Evolutionary conservation across 164 flowering plant genomes (phyloP).

Genomic region (Kingdonia uniflora): DNA sequence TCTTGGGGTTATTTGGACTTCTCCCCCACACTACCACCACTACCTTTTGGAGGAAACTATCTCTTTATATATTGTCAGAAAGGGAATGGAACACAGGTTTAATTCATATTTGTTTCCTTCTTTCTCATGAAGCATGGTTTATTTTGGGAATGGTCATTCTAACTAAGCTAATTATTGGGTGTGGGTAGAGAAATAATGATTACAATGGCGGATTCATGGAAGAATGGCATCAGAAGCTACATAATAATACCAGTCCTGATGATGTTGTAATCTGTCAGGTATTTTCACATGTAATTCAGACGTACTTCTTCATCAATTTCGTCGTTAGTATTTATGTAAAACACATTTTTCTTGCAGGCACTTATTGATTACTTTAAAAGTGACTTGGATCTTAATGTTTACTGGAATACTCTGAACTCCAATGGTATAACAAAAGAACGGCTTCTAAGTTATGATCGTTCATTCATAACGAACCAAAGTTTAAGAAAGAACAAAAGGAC

Average conservation of each 20-base stretch:
- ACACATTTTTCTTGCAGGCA: constrained; percentile 50
- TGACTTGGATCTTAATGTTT: constrained; percentile 74
- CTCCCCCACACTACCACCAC: too few relatives aligned
- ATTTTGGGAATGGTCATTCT: background rate
- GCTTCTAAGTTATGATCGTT: constrained; percentile 93
- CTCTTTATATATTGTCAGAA: too few relatives aligned
- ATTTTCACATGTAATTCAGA: constrained; percentile 10
- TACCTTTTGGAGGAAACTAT: too few relatives aligned
- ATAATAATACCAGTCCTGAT: constrained; percentile 98
- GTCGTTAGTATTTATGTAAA: constrained; percentile 3
- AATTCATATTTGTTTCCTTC: background rate
- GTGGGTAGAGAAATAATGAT: constrained; percentile 76
- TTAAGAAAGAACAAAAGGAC: constrained; percentile 69
- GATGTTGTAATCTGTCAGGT: constrained; percentile 99
- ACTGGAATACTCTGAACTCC: constrained; percentile 85
- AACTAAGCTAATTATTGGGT: constrained; percentile 1
- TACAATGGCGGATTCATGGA: constrained; percentile 99
- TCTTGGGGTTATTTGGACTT: too few relatives aligned
- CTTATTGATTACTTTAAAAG: constrained; percentile 69
- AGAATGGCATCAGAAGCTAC: constrained; percentile 98
- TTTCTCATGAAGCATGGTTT: background rate
- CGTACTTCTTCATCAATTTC: constrained; percentile 4
- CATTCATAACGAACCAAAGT: constrained; percentile 82
- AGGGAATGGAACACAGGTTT: too few relatives aligned
- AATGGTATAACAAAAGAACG: constrained; percentile 96